Percentiles rank a stretch among this genome's conserved stretches.
Conservation (phyloP, 371 early-diverging fungal species). For the Phascolomyces articulosus region DNA sequence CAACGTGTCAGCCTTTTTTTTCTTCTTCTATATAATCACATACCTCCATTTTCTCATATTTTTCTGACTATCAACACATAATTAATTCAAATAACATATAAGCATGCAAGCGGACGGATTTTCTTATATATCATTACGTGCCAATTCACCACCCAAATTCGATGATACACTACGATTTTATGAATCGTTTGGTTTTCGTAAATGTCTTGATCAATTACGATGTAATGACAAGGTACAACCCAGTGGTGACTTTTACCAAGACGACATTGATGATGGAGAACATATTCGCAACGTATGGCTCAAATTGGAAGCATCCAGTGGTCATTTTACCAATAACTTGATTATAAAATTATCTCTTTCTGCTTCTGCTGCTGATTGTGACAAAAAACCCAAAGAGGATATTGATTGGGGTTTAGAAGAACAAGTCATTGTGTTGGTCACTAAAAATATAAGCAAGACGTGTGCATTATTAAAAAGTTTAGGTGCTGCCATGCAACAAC, state of each 20-base stretch:
- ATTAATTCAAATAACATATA: neutral
- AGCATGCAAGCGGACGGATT: conserved; percentile 29
- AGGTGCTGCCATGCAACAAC: conserved; percentile 28
- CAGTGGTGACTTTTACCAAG: too few species aligned
- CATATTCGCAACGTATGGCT: conserved; percentile 41
- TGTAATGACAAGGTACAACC: neutral
- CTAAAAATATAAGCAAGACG: conserved; percentile 33
- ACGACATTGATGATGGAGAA: conserved; percentile 13
- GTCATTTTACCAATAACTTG: conserved; percentile 24
- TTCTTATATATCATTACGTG: conserved; percentile 63
- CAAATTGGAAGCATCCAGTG: conserved; percentile 34
- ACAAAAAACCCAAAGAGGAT: conserved; percentile 20
- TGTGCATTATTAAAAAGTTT: conserved; percentile 26
- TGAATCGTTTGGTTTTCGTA: conserved; percentile 53
- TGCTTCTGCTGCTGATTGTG: neutral
- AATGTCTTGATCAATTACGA: neutral
- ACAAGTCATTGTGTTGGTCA: conserved; percentile 29
- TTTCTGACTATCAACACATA: too few species aligned
- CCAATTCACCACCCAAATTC: conserved; percentile 35
- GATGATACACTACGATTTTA: conserved; percentile 58
- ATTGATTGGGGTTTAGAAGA: conserved; percentile 37
- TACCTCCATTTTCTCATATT: too few species aligned
- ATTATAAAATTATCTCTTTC: conserved; percentile 46
- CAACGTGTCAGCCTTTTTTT: too few species aligned
- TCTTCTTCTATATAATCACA: too few species aligned